Evolutionary conservation across 2,329 filamentous ascomycete species (phyloP).

Genomic region (Aspergillus japonicus): DNA sequence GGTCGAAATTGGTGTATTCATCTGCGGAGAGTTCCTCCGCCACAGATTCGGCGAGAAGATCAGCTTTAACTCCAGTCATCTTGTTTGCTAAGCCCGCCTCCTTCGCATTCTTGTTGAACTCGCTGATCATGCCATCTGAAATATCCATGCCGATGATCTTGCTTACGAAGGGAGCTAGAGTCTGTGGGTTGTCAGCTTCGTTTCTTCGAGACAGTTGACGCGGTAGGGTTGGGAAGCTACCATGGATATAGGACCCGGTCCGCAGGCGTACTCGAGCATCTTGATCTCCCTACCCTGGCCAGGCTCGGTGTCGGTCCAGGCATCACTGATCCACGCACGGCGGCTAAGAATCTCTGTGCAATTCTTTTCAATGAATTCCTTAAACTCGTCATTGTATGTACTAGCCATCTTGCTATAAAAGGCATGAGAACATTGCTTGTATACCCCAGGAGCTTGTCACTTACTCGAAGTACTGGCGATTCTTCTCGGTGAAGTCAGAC

Average conservation of each 20-base stretch:
- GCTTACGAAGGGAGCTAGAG: slow-evolving; percentile 61
- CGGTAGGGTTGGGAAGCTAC: slow-evolving; percentile 42
- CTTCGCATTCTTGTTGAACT: slow-evolving; percentile 62
- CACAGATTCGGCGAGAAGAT: slow-evolving; percentile 54
- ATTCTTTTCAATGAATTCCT: slow-evolving; percentile 55
- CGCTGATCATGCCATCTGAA: slow-evolving; percentile 66
- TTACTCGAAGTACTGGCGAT: slow-evolving; percentile 44
- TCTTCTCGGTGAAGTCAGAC: slow-evolving; percentile 38
- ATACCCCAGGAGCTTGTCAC: slow-evolving; percentile 10
- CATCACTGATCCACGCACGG: slow-evolving; percentile 62
- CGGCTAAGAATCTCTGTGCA: slow-evolving; percentile 54
- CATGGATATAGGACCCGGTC: slow-evolving; percentile 65
- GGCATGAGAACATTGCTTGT: background rate
- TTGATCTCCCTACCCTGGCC: slow-evolving; percentile 42
- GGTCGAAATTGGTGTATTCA: slow-evolving; percentile 68
- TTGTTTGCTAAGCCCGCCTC: slow-evolving; percentile 53
- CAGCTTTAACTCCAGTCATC: slow-evolving; percentile 58
- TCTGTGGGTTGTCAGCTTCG: slow-evolving; percentile 30
- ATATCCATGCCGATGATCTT: slow-evolving; percentile 68
- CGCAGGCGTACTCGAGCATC: slow-evolving; percentile 74
- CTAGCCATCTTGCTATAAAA: slow-evolving; percentile 51
- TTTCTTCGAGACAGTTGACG: background rate
- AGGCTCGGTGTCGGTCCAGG: slow-evolving; percentile 45
- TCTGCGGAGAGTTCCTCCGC: slow-evolving; percentile 58
- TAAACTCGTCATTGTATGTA: slow-evolving; percentile 58